Conservation (phyloP, 2,329 filamentous ascomycete genomes). For the Apiospora arundinis region DNA sequence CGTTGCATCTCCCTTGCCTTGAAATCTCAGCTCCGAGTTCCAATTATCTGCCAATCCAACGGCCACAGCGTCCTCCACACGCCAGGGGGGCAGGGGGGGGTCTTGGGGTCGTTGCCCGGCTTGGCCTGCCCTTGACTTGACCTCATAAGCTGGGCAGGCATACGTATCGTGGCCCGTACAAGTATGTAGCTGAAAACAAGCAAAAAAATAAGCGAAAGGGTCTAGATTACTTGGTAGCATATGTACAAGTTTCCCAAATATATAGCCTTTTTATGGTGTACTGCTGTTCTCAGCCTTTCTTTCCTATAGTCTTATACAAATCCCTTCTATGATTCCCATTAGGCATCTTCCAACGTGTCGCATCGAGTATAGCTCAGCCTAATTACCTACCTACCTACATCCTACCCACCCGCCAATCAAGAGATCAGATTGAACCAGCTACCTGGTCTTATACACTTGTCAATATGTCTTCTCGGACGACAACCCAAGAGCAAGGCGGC, state of each 20-base stretch:
- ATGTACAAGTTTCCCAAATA: not conserved
- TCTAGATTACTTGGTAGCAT: not conserved
- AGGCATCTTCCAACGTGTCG: not conserved
- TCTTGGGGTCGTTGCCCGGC: not conserved
- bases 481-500: conserved; percentile 30
- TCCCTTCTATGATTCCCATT: not conserved
- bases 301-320: not conserved
- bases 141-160: not conserved
- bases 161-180: conserved; percentile 6
- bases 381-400: not conserved
- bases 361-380: not conserved
- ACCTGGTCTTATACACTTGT: conserved; percentile 20
- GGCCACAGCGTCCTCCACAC: not conserved
- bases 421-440: not conserved
- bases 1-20: not conserved
- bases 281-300: conserved; percentile 12
- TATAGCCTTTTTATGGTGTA: too few relatives aligned
- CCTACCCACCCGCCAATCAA: not conserved
- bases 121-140: conserved; percentile 9
- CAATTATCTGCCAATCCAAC: not conserved
- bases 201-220: not conserved
- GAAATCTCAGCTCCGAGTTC: not conserved
- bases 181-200: conserved; percentile 10
- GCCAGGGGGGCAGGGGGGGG: not conserved
- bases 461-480: conserved; percentile 22